Base-by-base conservation (phyloP, 2,329 filamentous ascomycete genomes). In the Aspergillus clavatus region DNA sequence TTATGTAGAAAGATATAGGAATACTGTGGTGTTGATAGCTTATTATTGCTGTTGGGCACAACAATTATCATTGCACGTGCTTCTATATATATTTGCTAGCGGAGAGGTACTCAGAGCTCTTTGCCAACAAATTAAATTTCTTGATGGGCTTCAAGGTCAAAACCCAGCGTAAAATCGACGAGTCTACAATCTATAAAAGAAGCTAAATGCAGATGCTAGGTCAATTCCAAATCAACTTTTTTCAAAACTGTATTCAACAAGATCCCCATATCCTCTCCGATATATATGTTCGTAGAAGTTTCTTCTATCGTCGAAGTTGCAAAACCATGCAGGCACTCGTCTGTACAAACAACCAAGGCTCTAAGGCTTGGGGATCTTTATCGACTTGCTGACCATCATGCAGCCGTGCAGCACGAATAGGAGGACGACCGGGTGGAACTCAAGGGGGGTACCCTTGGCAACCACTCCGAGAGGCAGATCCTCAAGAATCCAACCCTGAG, bases 311-410 rank as follows among this genome's bases (percentile, higher is more conserved):
- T 41, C 4, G 38, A 47, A 51, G 40, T 38, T 36, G 21, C 28
- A 37, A 42, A 39, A 27, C 37, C 45, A 33, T 24, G 24, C 29
- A 51, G 43, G 28, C 47, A 54, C 38, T 41, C 48, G 50, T 50
- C 43, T 41, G 40, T 43, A 45, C 44, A 50, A 26, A 48, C 36
- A 28, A 19, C 40, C 41, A 22, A 38, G 38, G 31, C 28, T 26
- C 37, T 53, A 80, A 42, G 78, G 89, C 80, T 98, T 98, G 12
- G 93, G 93, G 55, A 98, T 89, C 66, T 93, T 88, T 61, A 98
- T 82, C 24, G 83, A 91, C 78, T 91, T 94, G 74, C 89, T 95
- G 53, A 91, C 86, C 93, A 98, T 97, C 62, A 93, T 71, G 64
- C 87, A 94, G 16, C 90, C 93, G 65, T 95, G 89, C n/a, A 89